Base-by-base conservation (phyloP, 116 monocot genomes). In the Trichopus zeylanicus region DNA sequence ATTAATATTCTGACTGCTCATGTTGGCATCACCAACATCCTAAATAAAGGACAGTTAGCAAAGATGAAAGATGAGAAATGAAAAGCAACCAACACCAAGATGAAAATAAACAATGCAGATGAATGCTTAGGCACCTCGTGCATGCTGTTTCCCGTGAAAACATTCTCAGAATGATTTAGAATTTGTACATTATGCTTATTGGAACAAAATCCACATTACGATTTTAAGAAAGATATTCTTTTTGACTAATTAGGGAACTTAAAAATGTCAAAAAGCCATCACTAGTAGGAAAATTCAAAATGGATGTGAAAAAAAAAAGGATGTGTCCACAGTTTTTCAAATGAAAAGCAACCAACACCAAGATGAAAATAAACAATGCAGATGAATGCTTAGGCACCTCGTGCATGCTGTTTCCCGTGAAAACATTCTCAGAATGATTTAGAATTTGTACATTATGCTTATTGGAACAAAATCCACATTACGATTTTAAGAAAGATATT, bases 21-120 rank as follows among this genome's bases (percentile, higher is more conserved):
- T 51, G 30, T 53, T 31, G 31, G 52, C 34, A 61, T 32, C 48
- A 65, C 46, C n/a, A n/a, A n/a, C 51, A 69, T 55, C 69, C 49
- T 49, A 63, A 51, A 54, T 6, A 31, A 25, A 61, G 48, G 29
- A 5, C 16, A 57, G 31, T 39, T 30, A 58, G 35, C 5, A 20
- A 56, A 63, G 23, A 46, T 24, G 27, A 59, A 48, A n/a, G n/a
- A n/a, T n/a, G n/a, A n/a, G n/a, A 24, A 2, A 15, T 7, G 12
- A 5, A 52, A 23, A 27, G 0, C 53, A 48, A 59, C 35, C n/a
- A 35, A 34, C 4, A n/a, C 13, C 42, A 20, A 24, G 0, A 37
- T 22, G 57, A 6, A 1, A 53, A 38, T 55, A 26, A 56, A 42
- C 13, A 42, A 42, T 42, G 13, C n/a, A 12, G 16, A 16, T 42